Percentiles rank a stretch among this genome's conserved stretches.
Conservation (phyloP, 768 basidiomycete species). For the Russula brevipes region DNA sequence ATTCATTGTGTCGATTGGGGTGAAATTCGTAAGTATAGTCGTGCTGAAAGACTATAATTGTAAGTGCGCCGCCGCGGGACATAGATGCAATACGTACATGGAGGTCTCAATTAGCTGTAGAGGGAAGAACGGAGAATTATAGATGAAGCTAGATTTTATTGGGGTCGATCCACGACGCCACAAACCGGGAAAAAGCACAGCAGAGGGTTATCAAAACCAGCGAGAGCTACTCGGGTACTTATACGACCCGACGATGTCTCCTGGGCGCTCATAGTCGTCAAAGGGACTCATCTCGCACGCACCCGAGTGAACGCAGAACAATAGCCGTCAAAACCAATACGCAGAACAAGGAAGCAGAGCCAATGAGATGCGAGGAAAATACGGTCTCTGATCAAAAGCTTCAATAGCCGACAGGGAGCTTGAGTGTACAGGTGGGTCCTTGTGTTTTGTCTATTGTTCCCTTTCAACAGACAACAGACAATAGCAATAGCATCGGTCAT, state of each 20-base stretch:
- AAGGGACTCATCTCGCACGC: background rate
- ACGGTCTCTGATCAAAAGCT: background rate
- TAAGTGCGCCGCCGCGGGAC: background rate
- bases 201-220: background rate
- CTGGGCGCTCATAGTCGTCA: background rate
- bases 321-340: background rate
- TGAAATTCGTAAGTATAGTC: background rate
- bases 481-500: background rate
- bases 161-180: conserved; percentile 23
- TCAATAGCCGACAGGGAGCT: background rate
- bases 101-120: background rate
- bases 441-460: conserved; percentile 12
- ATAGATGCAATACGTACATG: background rate
- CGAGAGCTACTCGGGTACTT: conserved; percentile 8
- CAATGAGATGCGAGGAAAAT: background rate
- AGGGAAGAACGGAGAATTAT: background rate
- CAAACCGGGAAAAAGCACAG: conserved; percentile 7
- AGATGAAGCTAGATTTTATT: background rate
- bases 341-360: conserved; percentile 1
- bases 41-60: background rate
- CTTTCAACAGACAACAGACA: background rate
- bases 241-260: conserved; percentile 1
- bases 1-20: conserved; percentile 2
- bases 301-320: conserved; percentile 2
- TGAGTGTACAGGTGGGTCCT: conserved; percentile 10